Evolutionary conservation across 2,329 filamentous ascomycete species (phyloP), one percentile per base, ranked within the genome.

Genomic region (Metarhizium brunneum): DNA sequence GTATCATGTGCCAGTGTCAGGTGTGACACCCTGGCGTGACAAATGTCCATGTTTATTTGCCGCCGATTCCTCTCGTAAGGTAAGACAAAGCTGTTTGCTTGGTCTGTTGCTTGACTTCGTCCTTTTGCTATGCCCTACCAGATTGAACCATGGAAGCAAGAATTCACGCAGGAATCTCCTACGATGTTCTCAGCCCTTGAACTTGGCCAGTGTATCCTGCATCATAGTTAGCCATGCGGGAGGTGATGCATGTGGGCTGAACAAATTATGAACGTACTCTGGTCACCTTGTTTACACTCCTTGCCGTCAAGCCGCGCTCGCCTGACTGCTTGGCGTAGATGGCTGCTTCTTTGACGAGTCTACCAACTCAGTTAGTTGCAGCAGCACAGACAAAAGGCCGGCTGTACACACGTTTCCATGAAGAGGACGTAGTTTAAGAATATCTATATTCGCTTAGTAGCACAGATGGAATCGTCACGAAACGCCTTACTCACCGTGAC

Each of bases 391-490:
- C 35, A 40, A 3, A 32, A 14, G 16, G 38, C 32, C 13, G 8
- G 30, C 10, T 6, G 7, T 29, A 43, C 75, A 53, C 69, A 83
- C 81, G 74, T 77, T 66, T 84, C 79, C 81, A 95, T 86, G 63
- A 95, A 95, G 2, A 94, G 77, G 60, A 89, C 82, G 61, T 95
- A 95, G 66, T 94, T 85, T 56, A 95, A 77, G 64, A 89, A 95
- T 59, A 95, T 86, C 90, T 94, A 61, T 45, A 25, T 14, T 58
- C 42, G 7, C 61, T 73, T 54, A 70, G 65, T 50, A 38, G 43
- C 55, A 52, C 7, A 2, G 42, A 57, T 48, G 30, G 35, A 35
- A 20, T 43, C 52, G 56, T 58, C 61, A 4, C 56, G 60, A 63
- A 57, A 54, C 48, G 58, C 32, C 29, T 56, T 18, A 35, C 40